Evolutionary conservation across 139 green algal genomes (phyloP), one percentile per base, ranked within the genome.

Genomic region (Haematococcus sp.): DNA sequence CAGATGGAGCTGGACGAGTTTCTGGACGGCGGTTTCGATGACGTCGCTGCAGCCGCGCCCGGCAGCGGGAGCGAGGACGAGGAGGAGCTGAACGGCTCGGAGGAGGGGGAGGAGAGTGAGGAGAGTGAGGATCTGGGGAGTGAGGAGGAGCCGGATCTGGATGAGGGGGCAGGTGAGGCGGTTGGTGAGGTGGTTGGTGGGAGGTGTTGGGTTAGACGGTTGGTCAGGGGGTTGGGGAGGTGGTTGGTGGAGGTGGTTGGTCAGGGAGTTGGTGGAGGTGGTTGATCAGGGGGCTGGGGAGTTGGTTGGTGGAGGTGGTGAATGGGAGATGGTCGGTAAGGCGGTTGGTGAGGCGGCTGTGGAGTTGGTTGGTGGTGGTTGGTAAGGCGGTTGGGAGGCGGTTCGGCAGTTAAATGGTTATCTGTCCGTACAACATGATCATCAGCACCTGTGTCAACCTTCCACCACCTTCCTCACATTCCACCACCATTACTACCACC

Each of bases 1-100:
- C 73, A 83, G 3, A 84, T 87, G 77, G 77, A 77, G 35, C 30
- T 88, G 2, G 83, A 88, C 35, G 76, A 83, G 31, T 88, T 88
- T 30, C 70, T 88, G 43, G 76, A 81, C 33, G 83, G 78, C 7
- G 83, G 79, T 22, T 88, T 83, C 64, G 58, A 84, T n/a, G 68
- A 44, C 40, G 56, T 43, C 27, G 27, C 44, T 4, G 63, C 72
- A 22, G 73, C 74, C 2, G 63, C 64, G 30, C 49, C 30, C 15
- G 72, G 65, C 46, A 32, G 34, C 33, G 69, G 70, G 5, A 74
- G 78, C 23, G 71, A 77, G 30, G 33, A 71, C 25, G 77, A 74
- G 22, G 68, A 75, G 22, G 27, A 35, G 3, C 44, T 52, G 52
- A 43, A 66, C 22, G 61, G 67, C 2, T 75, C 69, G 23, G 75